Evolutionary conservation across 768 basidiomycete genomes (phyloP).

Genomic region (Macrocybe gigantea): DNA sequence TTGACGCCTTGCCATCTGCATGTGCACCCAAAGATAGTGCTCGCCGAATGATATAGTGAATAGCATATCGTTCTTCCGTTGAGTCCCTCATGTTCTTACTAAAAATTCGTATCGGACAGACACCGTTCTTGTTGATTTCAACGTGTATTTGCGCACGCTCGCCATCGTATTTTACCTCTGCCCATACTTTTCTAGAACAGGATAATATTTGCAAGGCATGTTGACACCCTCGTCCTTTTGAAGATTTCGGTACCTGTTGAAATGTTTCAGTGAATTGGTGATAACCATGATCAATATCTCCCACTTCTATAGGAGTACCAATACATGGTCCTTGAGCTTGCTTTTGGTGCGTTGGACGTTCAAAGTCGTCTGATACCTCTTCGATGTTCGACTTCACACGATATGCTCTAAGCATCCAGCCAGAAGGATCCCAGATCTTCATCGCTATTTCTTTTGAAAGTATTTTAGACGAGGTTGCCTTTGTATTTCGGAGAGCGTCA

Average conservation of each 20-base stretch:
- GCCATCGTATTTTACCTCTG: conserved; percentile 93
- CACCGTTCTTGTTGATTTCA: conserved; percentile 31
- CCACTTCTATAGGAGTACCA: conserved; percentile 61
- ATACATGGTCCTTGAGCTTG: conserved; percentile 33
- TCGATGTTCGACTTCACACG: conserved; percentile 52
- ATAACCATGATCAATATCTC: background rate
- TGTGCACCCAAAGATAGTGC: conserved; percentile 41
- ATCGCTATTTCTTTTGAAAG: conserved; percentile 64
- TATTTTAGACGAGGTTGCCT: conserved; percentile 35
- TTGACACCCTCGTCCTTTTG: conserved; percentile 59
- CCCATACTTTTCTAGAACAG: conserved; percentile 52
- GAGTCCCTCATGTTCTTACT: conserved; percentile 87
- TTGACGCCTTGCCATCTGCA: conserved; percentile 3
- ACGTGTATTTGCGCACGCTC: conserved; percentile 94
- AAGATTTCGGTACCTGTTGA: conserved; percentile 74
- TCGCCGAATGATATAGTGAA: conserved; percentile 55
- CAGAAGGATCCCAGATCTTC: conserved; percentile 62
- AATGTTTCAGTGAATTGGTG: background rate
- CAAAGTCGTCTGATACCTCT: conserved; percentile 42
- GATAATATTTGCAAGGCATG: conserved; percentile 47
- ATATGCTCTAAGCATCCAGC: conserved; percentile 47
- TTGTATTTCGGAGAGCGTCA: conserved; percentile 51
- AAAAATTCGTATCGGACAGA: conserved; percentile 63
- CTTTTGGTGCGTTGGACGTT: conserved; percentile 21
- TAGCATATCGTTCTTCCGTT: conserved; percentile 65